Percentiles rank a stretch among this genome's conserved stretches.
phyloP scores from a whole-genome alignment of 106 monocot species.

The Dendrobium huoshanense region DNA sequence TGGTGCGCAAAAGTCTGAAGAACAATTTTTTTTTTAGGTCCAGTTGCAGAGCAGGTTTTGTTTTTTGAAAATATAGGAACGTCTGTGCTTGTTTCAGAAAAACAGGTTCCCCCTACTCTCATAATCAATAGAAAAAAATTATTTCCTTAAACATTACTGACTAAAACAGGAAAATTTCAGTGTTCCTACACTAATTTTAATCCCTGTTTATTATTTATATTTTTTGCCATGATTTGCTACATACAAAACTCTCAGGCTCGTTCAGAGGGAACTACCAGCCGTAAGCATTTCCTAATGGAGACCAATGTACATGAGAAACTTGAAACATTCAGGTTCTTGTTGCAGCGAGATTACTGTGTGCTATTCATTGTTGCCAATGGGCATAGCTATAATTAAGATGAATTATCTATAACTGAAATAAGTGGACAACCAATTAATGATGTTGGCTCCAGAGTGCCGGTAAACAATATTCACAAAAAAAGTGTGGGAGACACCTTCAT shows the following conservation, averaged over 20 bases:
- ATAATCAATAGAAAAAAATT: background rate
- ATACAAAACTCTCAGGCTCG: background rate
- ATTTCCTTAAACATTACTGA: background rate
- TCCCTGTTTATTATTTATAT: background rate
- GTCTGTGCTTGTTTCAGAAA: slow-evolving; percentile 86
- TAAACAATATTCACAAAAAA: too few species aligned
- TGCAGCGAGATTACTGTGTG: background rate
- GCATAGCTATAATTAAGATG: background rate
- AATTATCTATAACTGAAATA: too few species aligned
- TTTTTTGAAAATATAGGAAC: slow-evolving; percentile 92
- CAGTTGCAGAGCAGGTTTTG: slow-evolving; percentile 90
- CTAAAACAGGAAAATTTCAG: background rate
- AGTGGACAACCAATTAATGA: too few species aligned
- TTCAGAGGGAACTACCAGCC: background rate
- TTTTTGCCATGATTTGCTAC: background rate
- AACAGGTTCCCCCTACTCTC: slow-evolving; percentile 50
- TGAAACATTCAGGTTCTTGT: background rate
- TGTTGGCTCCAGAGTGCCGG: too few species aligned
- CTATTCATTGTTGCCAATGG: background rate
- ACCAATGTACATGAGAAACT: background rate
- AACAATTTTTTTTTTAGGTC: slow-evolving; percentile 34
- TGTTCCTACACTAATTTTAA: background rate
- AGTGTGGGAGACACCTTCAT: background rate
- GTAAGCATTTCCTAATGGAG: background rate
- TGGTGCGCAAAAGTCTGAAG: background rate